Percentiles rank a stretch among this genome's conserved stretches.
These are phyloP conservation scores for Phoenix dactylifera DNA, from an alignment of 176 grass and related monocot species.

Conservation along the genomic window DNA sequence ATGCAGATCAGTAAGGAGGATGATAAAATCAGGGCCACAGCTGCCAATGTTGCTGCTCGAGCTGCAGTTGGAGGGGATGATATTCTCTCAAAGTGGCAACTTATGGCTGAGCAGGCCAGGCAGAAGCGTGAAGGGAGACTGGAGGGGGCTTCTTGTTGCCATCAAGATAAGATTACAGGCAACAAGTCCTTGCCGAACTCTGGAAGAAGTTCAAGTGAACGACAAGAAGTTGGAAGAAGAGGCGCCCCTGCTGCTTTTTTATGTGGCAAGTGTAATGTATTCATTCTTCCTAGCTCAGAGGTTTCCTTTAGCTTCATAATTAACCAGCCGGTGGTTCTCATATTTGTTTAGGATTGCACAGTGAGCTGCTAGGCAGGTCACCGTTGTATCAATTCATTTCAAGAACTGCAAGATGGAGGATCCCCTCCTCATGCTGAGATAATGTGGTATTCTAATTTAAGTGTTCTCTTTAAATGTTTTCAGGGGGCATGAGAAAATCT, in stretches of 20 bases:
- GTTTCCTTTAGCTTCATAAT: no score
- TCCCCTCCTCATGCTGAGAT: no score
- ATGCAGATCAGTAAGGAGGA: slow-evolving; percentile 72
- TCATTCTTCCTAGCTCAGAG: not conserved
- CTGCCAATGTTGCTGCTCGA: slow-evolving; percentile 83
- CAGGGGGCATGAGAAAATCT: slow-evolving; percentile 50
- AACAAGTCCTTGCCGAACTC: slow-evolving; percentile 32
- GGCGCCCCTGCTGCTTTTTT: slow-evolving; percentile 34
- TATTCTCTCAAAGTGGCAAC: slow-evolving; percentile 89
- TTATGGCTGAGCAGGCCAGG: slow-evolving; percentile 73
- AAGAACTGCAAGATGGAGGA: no score
- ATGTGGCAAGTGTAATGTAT: slow-evolving; percentile 29
- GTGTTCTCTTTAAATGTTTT: slow-evolving; percentile 12
- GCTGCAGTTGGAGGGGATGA: slow-evolving; percentile 92
- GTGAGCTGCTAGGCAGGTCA: no score
- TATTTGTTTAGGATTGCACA: no score
- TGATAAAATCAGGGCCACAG: slow-evolving; percentile 88
- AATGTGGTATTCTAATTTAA: no score
- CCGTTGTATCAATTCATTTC: no score
- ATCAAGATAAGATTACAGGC: slow-evolving; percentile 28
- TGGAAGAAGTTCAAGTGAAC: slow-evolving; percentile 51
- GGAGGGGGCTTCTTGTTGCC: slow-evolving; percentile 31
- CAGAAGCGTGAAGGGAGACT: slow-evolving; percentile 49
- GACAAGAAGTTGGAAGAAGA: slow-evolving; percentile 59
- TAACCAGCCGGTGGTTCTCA: no score